Base-by-base conservation (phyloP, 2,329 filamentous ascomycete genomes). In the Cordyceps pruinosa region DNA sequence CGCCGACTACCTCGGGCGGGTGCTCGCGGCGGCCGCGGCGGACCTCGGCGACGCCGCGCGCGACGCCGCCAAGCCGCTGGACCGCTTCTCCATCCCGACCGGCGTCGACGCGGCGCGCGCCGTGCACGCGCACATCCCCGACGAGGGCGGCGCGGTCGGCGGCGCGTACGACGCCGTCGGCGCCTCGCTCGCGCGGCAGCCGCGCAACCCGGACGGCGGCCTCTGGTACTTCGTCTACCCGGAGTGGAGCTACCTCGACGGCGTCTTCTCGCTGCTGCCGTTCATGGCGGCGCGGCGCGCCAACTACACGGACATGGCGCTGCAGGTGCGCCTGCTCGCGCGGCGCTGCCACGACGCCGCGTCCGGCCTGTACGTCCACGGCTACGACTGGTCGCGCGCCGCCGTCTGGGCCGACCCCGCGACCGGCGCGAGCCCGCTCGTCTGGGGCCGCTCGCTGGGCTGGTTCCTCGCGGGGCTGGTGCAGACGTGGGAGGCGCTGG, bases 211-310 rank as follows among this genome's bases (percentile, higher is more conserved):
- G 7, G 66, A 67, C 55, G 66, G 68, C 30, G 70, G 72, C 0
- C 56, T 73, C 4, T 73, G 71, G 71, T 73, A 73, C 53, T 73
- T 61, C 55, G 62, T 65, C 1, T 81, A 81, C 60, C 77, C 76
- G 1, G 68, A 80, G 54, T 77, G 77, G 72, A 77, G 75, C 62
- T 82, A 80, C 61, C 68, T 80, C 4, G 79, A 82, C 60, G 78
- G 78, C 58, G 77, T 80, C 72, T 80, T 73, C 68, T 78, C 75
- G 0, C 68, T 76, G 10, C 68, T 72, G 8, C 73, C 77, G 0
- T 81, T 76, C 61, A 64, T 62, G 61, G 63, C 64, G 5, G 44
- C 59, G 57, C 64, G 6, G 42, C 59, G 9, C 42, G 19, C 37
- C 10, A 61, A 64, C 45, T 57, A 61, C 45, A 59, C 57, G 2